Conservation (phyloP, 345 rosid genomes). For the Noccaea caerulescens region DNA sequence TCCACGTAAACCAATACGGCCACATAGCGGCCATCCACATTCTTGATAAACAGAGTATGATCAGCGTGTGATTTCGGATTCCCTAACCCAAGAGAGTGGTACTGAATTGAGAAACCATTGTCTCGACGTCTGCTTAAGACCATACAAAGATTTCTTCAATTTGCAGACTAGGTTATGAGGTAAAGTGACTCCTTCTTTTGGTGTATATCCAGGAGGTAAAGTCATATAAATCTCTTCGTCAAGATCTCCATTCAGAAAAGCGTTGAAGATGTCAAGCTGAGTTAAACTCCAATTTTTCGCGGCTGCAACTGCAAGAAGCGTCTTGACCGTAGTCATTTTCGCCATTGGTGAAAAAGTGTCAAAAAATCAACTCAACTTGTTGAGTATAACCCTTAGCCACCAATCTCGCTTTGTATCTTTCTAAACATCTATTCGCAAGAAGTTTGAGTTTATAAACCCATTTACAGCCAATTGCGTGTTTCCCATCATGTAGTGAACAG, state of each 20-base stretch:
- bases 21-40: neutral
- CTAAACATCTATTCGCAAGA: neutral
- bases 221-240: too few species aligned
- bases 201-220: too few species aligned
- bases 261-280: too few species aligned
- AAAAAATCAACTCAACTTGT: neutral
- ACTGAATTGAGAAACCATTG: neutral
- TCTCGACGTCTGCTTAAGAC: neutral
- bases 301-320: neutral
- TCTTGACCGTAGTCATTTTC: neutral
- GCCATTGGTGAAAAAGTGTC: neutral
- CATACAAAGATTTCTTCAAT: neutral
- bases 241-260: too few species aligned
- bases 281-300: neutral
- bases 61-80: neutral
- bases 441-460: neutral
- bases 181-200: too few species aligned
- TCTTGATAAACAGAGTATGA: neutral
- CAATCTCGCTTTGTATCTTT: neutral
- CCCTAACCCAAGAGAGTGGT: neutral
- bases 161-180: neutral
- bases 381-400: neutral
- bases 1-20: neutral
- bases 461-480: neutral
- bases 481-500: neutral